phyloP scores from a whole-genome alignment of 495 filamentous ascomycete species.

The Neurospora terricola region DNA sequence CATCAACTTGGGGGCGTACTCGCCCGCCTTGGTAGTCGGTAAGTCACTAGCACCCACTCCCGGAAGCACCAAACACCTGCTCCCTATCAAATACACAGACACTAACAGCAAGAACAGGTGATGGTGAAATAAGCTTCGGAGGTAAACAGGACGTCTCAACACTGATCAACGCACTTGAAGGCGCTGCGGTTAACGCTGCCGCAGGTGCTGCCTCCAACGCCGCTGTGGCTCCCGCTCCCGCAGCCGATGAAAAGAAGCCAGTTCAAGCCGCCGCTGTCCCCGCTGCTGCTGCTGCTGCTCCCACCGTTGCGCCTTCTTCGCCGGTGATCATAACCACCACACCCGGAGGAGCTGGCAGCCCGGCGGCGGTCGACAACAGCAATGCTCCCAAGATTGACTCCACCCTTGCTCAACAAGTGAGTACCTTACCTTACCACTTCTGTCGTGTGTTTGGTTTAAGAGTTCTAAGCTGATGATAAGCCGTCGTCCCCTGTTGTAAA shows the following conservation, averaged over 20 bases:
- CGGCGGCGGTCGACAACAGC: constrained; percentile 11
- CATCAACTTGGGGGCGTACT: constrained; percentile 52
- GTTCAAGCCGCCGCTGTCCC: constrained; percentile 6
- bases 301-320: constrained; percentile 1
- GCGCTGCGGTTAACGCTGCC: constrained; percentile 37
- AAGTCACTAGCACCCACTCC: neutral
- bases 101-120: constrained; percentile 39
- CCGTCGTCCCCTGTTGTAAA: neutral
- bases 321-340: neutral
- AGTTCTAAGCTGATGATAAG: constrained; percentile 4
- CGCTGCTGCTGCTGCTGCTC: constrained; percentile 9
- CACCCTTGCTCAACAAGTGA: constrained; percentile 27
- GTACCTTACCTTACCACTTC: neutral
- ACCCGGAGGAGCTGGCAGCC: constrained; percentile 8
- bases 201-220: constrained; percentile 16
- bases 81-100: no score
- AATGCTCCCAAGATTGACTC: constrained; percentile 16
- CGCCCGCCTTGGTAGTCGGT: constrained; percentile 41
- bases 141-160: constrained; percentile 41
- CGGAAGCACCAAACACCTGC: no score
- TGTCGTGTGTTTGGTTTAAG: neutral
- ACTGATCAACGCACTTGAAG: constrained; percentile 39
- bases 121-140: constrained; percentile 53
- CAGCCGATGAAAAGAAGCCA: constrained; percentile 3
- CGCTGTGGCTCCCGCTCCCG: constrained; percentile 1